These are phyloP conservation scores for Persicaria maculosa DNA, from an alignment of 148 eudicot species.

Conservation along the genomic window DNA sequence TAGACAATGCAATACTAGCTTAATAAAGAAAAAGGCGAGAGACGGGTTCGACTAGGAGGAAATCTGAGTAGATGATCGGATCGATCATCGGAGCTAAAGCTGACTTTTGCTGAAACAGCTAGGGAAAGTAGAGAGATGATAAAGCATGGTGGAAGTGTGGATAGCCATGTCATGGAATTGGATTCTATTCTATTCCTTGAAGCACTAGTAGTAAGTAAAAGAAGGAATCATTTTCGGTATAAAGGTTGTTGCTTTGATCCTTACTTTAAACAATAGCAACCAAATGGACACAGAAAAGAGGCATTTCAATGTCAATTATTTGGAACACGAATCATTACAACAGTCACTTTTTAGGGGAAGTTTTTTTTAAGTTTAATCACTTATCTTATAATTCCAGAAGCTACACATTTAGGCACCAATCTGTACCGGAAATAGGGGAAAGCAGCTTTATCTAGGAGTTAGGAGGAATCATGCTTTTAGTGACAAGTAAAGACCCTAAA, in stretches of 20 bases:
- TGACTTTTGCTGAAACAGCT: not conserved
- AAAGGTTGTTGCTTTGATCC: conserved; percentile 4
- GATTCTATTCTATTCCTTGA: conserved; percentile 3
- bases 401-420: not conserved
- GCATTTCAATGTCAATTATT: not conserved
- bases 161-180: not conserved
- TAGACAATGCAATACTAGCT: too few relatives aligned
- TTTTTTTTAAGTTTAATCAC: not conserved
- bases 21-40: too few relatives aligned
- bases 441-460: not conserved
- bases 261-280: not conserved
- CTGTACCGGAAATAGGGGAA: not conserved
- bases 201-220: not conserved
- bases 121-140: not conserved
- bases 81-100: too few relatives aligned
- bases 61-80: too few relatives aligned
- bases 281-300: not conserved
- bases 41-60: too few relatives aligned
- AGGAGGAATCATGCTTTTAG: not conserved
- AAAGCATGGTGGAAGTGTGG: conserved; percentile 2
- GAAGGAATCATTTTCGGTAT: conserved; percentile 8
- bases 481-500: not conserved
- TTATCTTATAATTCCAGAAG: not conserved
- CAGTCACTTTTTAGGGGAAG: not conserved
- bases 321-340: not conserved